Evolutionary conservation across 768 basidiomycete species (phyloP), one percentile per base, ranked within the genome.

Genomic region (Tulasnella sp.): DNA sequence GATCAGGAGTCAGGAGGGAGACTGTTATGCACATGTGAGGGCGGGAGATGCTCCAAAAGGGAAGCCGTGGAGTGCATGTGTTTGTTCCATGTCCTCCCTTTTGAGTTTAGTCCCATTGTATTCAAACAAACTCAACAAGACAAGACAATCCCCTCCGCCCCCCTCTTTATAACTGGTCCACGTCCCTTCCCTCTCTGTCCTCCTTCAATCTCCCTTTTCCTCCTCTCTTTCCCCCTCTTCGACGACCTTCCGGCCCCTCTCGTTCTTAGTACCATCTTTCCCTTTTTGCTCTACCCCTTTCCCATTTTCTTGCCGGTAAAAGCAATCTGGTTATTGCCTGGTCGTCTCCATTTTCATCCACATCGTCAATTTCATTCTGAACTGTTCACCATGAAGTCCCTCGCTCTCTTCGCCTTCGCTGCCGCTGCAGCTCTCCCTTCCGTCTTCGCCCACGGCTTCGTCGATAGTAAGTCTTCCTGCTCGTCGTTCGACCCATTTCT

Each of bases 251-350:
- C 67, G 67, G 26, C 42, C n/a, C 52, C 52, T 59, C 52, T 59
- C 52, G 52, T 59, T 59, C 52, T n/a, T 59, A 32, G 26, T 29
- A 44, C n/a, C 52, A 59, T 59, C 52, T 36, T 40, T 44, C 32
- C 40, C 42, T 47, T 68, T 41, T 44, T 68, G 42, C 67, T 68
- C 17, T 68, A 32, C 32, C 47, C 22, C 34, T 52, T 32, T 62
- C 29, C 3, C 42, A 17, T 44, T 70, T 22, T 36, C 37, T 59
- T 12, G n/a, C n/a, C n/a, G n/a, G n/a, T 37, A 44, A 9, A 26
- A 42, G 69, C 69, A 52, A 47, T 70, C 69, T 52, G 69, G 69
- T 70, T 44, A 44, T 52, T 52, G 69, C 69, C 67, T 68, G 29
- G 29, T 47, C 39, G 42, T 39, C 32, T 44, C n/a, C 40, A 40